These are phyloP conservation scores for Starmerella tilneyi DNA, from an alignment of 805 yeast genomes.

Conservation along the genomic window DNA sequence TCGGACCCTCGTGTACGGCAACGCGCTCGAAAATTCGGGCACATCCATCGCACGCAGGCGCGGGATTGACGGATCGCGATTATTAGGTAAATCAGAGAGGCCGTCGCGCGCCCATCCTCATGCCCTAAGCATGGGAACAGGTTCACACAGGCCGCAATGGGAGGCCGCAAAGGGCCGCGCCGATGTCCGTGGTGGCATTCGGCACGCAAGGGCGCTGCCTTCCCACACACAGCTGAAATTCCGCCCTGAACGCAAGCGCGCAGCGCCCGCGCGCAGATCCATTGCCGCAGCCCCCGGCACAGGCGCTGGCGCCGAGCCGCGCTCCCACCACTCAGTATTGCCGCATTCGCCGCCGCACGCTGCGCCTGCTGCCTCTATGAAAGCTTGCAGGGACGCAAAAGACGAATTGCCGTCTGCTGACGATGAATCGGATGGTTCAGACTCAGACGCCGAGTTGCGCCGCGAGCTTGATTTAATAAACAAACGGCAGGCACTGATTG, in stretches of 20 bases:
- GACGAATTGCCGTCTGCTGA: not conserved
- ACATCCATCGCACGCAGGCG: conserved; percentile 13
- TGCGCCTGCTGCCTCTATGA: not conserved
- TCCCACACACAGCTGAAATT: conserved; percentile 23
- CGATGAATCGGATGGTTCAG: not conserved
- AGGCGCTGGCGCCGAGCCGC: too few relatives aligned
- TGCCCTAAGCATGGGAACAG: conserved; percentile 20
- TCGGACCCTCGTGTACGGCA: conserved; percentile 42
- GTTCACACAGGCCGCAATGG: conserved; percentile 23
- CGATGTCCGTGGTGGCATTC: conserved; percentile 19
- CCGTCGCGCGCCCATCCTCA: not conserved
- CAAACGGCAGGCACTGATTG: conserved; percentile 7
- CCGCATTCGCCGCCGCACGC: too few relatives aligned
- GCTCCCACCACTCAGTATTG: too few relatives aligned
- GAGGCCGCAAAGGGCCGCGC: conserved; percentile 23
- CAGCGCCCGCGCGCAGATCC: not conserved
- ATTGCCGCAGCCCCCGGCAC: not conserved
- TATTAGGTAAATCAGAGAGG: conserved; percentile 3
- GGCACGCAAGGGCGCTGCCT: conserved; percentile 21
- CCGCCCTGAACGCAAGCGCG: conserved; percentile 3
- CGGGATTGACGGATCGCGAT: conserved; percentile 4
- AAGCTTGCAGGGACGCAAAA: not conserved
- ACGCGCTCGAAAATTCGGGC: conserved; percentile 31
- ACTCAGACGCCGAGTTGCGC: conserved; percentile 9
- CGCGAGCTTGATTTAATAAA: conserved; percentile 13